Base-by-base conservation (phyloP, 2,329 filamentous ascomycete species). In the Colletotrichum kahawae region DNA sequence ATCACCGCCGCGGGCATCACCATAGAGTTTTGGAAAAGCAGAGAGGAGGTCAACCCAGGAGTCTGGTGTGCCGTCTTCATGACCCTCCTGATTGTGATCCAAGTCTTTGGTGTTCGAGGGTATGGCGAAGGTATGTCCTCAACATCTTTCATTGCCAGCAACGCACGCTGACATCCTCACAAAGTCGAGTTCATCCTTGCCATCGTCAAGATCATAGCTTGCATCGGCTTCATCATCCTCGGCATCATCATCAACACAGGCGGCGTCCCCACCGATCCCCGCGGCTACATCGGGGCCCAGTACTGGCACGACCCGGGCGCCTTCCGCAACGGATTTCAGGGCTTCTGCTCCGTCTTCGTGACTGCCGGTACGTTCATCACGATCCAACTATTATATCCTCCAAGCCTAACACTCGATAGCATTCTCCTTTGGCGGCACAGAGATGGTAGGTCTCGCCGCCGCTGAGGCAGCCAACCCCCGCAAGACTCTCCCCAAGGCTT, bases 391-490 rank as follows among this genome's bases (percentile, higher is more conserved):
- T 8, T 1, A 4, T 60, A 18, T 5, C 0, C 7, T 13, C n/a
- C 2, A 5, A 7, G 0, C 29, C 29, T 60, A 16, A 60, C 16
- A 7, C 1, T 33, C 6, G 3, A 38, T 1, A 51, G 93, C 93
- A 5, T 96, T 95, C 78, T 94, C 94, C 71, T 96, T 94, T 81
- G 88, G 95, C 7, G 94, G 93, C 74, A 94, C 93, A 4, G 93
- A 95, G 80, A 86, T 95, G 59, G 92, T 95, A 63, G 94, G 93
- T 84, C 93, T 95, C 14, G 95, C 94, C 0, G 93, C 95, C 34
- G 94, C 93, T 65, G 93, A 95, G 83, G 93, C 93, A 0, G 92
- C 95, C 84, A 95, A 95, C 84, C 94, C 94, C 1, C 91, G 94
- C 80, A 91, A 90, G 82, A 94, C 92, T 16, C 92, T 96, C 76